Percentiles rank a stretch among this genome's conserved stretches.
phyloP scores from a whole-genome alignment of 2,329 filamentous ascomycete species.

The Ophiobolus disseminans region DNA sequence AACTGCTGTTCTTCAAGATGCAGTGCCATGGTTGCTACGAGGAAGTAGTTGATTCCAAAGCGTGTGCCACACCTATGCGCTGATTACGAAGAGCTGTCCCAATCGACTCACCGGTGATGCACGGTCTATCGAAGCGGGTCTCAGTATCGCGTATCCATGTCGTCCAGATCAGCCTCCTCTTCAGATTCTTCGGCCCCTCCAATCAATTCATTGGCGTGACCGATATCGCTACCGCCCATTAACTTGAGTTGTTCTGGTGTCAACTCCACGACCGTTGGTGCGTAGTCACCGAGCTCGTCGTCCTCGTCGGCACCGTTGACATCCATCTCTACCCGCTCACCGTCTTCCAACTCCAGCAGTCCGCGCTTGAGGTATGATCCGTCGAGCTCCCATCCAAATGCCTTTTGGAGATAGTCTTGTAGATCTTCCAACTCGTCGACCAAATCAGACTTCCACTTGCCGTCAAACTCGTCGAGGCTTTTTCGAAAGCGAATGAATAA shows the following conservation, averaged over 20 bases:
- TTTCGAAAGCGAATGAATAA: slow-evolving; percentile 62
- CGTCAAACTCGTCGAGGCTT: slow-evolving; percentile 57
- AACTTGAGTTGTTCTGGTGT: slow-evolving; percentile 52
- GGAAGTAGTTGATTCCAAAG: no score
- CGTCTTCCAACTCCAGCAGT: slow-evolving; percentile 67
- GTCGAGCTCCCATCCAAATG: slow-evolving; percentile 66
- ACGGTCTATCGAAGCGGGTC: slow-evolving; percentile 19
- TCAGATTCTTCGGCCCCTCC: slow-evolving; percentile 44
- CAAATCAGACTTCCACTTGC: slow-evolving; percentile 52
- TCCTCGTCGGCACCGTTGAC: slow-evolving; percentile 63
- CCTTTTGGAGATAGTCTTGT: slow-evolving; percentile 60
- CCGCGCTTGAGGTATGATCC: slow-evolving; percentile 63
- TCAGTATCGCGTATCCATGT: slow-evolving; percentile 51
- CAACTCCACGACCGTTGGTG: slow-evolving; percentile 66
- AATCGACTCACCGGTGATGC: slow-evolving; percentile 30
- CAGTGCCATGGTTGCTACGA: no score
- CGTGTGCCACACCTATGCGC: no score
- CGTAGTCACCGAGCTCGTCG: slow-evolving; percentile 70
- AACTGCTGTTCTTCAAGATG: not conserved
- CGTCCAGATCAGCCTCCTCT: slow-evolving; percentile 48
- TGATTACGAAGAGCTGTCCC: no score
- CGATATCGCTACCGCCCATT: slow-evolving; percentile 39
- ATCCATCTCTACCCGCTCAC: slow-evolving; percentile 67
- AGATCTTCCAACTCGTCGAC: slow-evolving; percentile 62
- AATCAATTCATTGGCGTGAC: slow-evolving; percentile 22